Conservation (phyloP, 345 rosid genomes). For the Kernera saxatilis region DNA sequence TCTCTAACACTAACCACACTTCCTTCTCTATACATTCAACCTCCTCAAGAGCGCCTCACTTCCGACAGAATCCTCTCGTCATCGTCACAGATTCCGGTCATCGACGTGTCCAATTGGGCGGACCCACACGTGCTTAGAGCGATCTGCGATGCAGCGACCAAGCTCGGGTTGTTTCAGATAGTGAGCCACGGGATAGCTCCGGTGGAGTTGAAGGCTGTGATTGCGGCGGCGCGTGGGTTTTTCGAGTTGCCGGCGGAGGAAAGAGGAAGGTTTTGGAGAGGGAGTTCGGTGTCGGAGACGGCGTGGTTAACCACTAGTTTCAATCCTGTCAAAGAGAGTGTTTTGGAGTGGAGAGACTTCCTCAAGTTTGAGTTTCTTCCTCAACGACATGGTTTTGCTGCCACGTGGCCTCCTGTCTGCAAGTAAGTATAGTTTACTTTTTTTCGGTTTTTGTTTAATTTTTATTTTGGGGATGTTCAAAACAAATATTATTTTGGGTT, state of each 20-base stretch:
- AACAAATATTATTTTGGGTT: no score
- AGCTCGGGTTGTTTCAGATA: conserved; percentile 31
- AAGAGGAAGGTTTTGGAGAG: conserved; percentile 34
- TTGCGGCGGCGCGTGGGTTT: conserved; percentile 33
- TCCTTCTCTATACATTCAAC: conserved; percentile 37
- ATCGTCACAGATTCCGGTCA: conserved; percentile 20
- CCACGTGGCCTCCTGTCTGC: conserved; percentile 28
- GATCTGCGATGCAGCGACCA: conserved; percentile 25
- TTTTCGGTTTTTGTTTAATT: no score
- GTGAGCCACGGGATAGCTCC: conserved; percentile 27
- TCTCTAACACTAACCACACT: conserved; percentile 20
- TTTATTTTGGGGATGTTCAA: no score
- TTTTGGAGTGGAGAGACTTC: conserved; percentile 49
- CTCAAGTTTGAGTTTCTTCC: conserved; percentile 34
- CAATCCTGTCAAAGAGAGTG: conserved; percentile 20
- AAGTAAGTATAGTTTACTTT: conserved; percentile 27
- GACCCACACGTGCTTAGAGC: conserved; percentile 5
- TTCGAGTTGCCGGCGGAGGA: conserved; percentile 34
- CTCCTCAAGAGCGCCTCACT: conserved; percentile 31
- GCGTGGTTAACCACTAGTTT: conserved; percentile 33
- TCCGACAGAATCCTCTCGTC: conserved; percentile 23
- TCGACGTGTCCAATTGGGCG: conserved; percentile 28
- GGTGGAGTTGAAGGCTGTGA: conserved; percentile 23
- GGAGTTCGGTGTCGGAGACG: conserved; percentile 29
- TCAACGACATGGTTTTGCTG: conserved; percentile 4